Evolutionary conservation across 2,329 filamentous ascomycete genomes (phyloP).

Genomic region (Penicillium freii): DNA sequence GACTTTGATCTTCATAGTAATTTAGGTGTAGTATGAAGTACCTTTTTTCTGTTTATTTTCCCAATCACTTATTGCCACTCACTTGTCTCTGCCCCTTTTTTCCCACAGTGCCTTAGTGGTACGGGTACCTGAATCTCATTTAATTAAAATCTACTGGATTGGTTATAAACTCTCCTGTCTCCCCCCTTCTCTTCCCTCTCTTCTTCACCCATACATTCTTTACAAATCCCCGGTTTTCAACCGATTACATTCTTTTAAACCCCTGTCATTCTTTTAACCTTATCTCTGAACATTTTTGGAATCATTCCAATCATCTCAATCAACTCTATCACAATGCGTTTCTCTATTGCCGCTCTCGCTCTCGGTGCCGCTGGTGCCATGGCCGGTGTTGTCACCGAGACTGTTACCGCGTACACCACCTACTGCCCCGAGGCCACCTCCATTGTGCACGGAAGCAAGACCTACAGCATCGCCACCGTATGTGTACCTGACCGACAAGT

Average conservation of each 20-base stretch:
- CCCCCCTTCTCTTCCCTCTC: background rate
- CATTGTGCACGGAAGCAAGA: conserved; percentile 62
- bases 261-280: conserved; percentile 10
- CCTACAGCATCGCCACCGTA: conserved; percentile 68
- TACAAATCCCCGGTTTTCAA: conserved; percentile 18
- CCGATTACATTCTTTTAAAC: conserved; percentile 27
- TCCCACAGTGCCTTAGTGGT: conserved; percentile 12
- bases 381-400: conserved; percentile 57
- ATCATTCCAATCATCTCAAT: background rate
- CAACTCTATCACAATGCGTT: conserved; percentile 48
- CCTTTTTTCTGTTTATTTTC: background rate
- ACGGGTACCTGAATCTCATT: conserved; percentile 25
- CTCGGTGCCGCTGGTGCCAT: conserved; percentile 42
- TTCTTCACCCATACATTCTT: conserved; percentile 19
- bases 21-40: background rate
- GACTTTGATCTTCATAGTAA: background rate
- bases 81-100: conserved; percentile 6
- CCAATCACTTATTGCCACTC: conserved; percentile 1
- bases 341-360: conserved; percentile 44
- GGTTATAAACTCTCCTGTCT: conserved; percentile 13
- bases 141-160: conserved; percentile 10
- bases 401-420: conserved; percentile 65
- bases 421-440: conserved; percentile 68
- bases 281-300: conserved; percentile 14
- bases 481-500: conserved; percentile 14